Conservation (phyloP, 2,329 filamentous ascomycete genomes). For the Nothophoma quercina region DNA sequence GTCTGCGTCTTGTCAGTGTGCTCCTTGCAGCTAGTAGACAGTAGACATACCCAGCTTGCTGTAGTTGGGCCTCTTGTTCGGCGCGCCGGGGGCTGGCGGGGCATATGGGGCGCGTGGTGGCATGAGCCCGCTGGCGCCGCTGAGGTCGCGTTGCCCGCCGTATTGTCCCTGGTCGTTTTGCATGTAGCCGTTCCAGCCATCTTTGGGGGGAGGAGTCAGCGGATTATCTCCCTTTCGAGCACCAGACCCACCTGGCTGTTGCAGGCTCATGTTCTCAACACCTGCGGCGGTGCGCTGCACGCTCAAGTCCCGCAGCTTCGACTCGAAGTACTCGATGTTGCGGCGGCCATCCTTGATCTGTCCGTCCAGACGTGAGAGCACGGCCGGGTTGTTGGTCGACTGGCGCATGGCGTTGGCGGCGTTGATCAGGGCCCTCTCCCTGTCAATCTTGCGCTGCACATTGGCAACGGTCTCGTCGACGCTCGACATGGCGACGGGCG, state of each 20-base stretch:
- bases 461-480: slow-evolving; percentile 73
- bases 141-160: slow-evolving; percentile 64
- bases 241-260: slow-evolving; percentile 54
- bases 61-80: slow-evolving; percentile 80
- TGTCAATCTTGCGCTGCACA: slow-evolving; percentile 96
- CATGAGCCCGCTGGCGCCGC: slow-evolving; percentile 76
- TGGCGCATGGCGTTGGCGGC: slow-evolving; percentile 94
- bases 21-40: slow-evolving; percentile 1
- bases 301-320: slow-evolving; percentile 87
- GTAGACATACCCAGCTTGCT: slow-evolving; percentile 83
- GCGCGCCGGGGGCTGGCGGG: slow-evolving; percentile 71
- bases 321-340: slow-evolving; percentile 95
- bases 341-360: slow-evolving; percentile 93
- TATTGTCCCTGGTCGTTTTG: slow-evolving; percentile 69
- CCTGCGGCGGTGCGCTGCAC: slow-evolving; percentile 76
- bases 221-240: slow-evolving; percentile 48
- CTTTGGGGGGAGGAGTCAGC: slow-evolving; percentile 74
- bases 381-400: slow-evolving; percentile 91
- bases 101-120: slow-evolving; percentile 82
- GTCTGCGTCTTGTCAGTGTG: slow-evolving; percentile 63
- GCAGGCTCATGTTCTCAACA: slow-evolving; percentile 71
- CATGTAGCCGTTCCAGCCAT: slow-evolving; percentile 62
- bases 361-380: slow-evolving; percentile 87
- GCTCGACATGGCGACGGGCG: slow-evolving; percentile 60
- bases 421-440: slow-evolving; percentile 93